Percentiles rank a stretch among this genome's conserved stretches.
These are phyloP conservation scores for Terana coerulea DNA, from an alignment of 768 basidiomycete genomes.

Conservation along the genomic window DNA sequence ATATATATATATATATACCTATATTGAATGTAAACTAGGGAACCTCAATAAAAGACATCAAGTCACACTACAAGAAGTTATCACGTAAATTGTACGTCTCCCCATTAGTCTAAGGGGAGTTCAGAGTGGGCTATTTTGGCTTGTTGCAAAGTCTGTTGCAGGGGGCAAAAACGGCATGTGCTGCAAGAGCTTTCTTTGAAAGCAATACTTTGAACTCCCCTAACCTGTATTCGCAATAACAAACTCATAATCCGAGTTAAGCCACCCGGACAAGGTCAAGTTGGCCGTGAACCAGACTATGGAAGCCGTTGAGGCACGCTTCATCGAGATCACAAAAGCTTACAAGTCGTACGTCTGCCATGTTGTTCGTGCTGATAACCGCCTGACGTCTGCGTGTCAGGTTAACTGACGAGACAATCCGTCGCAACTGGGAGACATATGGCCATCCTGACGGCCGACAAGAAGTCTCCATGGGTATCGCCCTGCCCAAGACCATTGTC, in stretches of 20 bases:
- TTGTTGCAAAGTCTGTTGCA: too few relatives aligned
- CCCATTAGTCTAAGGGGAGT: too few relatives aligned
- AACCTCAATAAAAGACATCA: constrained; percentile 84
- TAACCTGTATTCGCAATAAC: too few relatives aligned
- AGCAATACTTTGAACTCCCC: too few relatives aligned
- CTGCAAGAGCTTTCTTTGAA: too few relatives aligned
- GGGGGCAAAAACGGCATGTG: too few relatives aligned
- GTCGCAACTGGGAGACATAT: constrained; percentile 83
- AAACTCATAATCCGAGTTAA: too few relatives aligned
- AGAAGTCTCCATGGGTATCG: constrained; percentile 90
- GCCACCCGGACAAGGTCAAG: constrained; percentile 96
- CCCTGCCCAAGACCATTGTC: constrained; percentile 90
- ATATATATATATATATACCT: too few relatives aligned
- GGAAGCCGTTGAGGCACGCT: constrained; percentile 81
- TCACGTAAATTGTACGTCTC: constrained; percentile 74
- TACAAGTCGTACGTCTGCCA: constrained; percentile 76
- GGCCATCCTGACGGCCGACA: constrained; percentile 98
- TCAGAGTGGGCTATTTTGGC: too few relatives aligned
- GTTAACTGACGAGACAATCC: constrained; percentile 88
- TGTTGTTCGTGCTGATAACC: not conserved
- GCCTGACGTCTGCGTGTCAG: constrained; percentile 31
- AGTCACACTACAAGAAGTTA: constrained; percentile 90
- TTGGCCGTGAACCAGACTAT: constrained; percentile 77
- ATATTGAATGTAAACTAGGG: constrained; percentile 41
- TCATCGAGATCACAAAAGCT: constrained; percentile 93